These are phyloP conservation scores for Nevesoporus exiguus DNA, from an alignment of 768 basidiomycete species.

Conservation along the genomic window DNA sequence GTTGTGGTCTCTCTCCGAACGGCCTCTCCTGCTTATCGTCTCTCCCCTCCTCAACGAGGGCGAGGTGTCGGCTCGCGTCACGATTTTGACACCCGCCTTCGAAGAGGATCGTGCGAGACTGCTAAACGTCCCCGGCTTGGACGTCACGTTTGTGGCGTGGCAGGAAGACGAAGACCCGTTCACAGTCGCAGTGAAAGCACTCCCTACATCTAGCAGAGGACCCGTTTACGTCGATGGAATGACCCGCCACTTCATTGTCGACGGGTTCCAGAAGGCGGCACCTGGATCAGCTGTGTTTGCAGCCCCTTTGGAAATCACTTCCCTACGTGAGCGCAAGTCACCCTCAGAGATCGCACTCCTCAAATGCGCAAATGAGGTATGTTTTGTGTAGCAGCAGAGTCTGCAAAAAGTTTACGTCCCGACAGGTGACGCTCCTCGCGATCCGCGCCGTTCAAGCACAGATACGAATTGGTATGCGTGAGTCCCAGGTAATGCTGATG, in stretches of 20 bases:
- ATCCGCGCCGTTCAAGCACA: constrained; percentile 60
- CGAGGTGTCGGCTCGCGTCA: constrained; percentile 42
- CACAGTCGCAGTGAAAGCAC: constrained; percentile 37
- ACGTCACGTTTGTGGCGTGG: constrained; percentile 53
- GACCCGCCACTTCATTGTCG: constrained; percentile 60
- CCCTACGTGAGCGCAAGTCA: constrained; percentile 73
- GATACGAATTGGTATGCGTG: constrained; percentile 69
- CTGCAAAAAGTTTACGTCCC: background rate
- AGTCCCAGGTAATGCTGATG: constrained; percentile 65
- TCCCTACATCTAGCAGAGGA: constrained; percentile 25
- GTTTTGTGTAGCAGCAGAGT: background rate
- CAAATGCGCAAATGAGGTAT: constrained; percentile 77
- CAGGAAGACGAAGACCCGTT: constrained; percentile 70
- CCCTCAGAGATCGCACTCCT: constrained; percentile 64
- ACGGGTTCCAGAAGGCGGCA: constrained; percentile 52
- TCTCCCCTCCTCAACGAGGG: constrained; percentile 36
- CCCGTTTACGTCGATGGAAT: constrained; percentile 59
- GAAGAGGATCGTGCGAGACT: constrained; percentile 67
- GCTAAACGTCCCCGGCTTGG: constrained; percentile 48
- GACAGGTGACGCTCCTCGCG: constrained; percentile 71
- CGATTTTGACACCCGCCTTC: constrained; percentile 72
- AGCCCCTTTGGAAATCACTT: constrained; percentile 53
- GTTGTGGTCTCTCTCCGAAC: constrained; percentile 72
- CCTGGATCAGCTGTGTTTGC: constrained; percentile 38
- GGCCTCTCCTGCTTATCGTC: constrained; percentile 70